These are phyloP conservation scores for Arthrobotrys megalospora DNA, from an alignment of 2,329 filamentous ascomycete species.

Conservation along the genomic window DNA sequence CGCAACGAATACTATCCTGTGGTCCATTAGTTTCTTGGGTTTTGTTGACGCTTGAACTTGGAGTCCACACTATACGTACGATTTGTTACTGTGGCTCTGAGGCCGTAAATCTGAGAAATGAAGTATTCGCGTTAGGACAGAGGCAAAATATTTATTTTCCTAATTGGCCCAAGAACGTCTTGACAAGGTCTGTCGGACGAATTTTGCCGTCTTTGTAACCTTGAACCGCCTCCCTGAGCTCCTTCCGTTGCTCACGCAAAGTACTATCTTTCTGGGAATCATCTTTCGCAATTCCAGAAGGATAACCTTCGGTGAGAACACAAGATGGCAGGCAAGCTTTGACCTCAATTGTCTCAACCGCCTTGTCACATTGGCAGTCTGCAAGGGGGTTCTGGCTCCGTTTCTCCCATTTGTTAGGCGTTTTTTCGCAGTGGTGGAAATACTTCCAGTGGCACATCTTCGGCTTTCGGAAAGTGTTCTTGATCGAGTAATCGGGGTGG, in stretches of 20 bases:
- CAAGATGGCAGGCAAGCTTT: background rate
- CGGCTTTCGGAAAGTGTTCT: background rate
- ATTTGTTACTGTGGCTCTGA: background rate
- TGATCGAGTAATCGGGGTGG: background rate
- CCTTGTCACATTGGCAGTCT: background rate
- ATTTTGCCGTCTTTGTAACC: slow-evolving; percentile 5
- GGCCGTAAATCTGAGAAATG: no score
- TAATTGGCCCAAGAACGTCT: background rate
- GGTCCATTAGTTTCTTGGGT: no score
- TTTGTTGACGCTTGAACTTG: background rate
- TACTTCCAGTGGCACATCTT: slow-evolving; percentile 17
- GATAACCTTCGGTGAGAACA: background rate
- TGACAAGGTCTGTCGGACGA: background rate
- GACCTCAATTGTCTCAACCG: background rate
- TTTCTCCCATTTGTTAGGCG: slow-evolving; percentile 7
- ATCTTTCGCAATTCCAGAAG: background rate
- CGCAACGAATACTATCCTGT: no score
- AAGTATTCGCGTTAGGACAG: no score
- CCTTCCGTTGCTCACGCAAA: background rate
- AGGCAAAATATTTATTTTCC: background rate
- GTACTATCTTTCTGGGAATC: background rate
- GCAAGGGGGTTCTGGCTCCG: background rate
- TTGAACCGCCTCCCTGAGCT: background rate
- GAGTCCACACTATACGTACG: background rate
- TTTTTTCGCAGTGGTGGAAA: slow-evolving; percentile 12